These are phyloP conservation scores for Nigrospora oryzae DNA, from an alignment of 2,329 filamentous ascomycete genomes.

Conservation along the genomic window DNA sequence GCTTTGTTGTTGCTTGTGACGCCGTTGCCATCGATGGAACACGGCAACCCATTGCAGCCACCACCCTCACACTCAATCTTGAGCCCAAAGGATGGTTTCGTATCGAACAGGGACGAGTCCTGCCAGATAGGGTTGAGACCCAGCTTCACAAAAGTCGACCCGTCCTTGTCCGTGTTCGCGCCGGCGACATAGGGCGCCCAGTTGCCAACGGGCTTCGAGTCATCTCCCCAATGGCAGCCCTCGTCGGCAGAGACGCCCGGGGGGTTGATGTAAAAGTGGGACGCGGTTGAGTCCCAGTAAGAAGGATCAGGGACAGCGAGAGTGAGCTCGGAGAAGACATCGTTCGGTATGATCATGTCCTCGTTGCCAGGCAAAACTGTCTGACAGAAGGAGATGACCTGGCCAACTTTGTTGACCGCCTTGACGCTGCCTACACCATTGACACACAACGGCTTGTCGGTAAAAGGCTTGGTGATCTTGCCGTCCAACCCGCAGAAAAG, in stretches of 20 bases:
- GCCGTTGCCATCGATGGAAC: conserved; percentile 57
- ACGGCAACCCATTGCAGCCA: conserved; percentile 66
- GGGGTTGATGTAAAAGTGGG: conserved; percentile 74
- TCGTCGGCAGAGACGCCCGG: conserved; percentile 52
- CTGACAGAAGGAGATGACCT: conserved; percentile 64
- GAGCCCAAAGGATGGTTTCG: conserved; percentile 57
- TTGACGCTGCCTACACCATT: conserved; percentile 57
- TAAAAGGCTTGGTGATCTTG: conserved; percentile 60
- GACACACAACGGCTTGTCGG: conserved; percentile 59
- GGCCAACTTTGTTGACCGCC: conserved; percentile 57
- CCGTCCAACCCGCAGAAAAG: conserved; percentile 63
- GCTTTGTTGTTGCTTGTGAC: conserved; percentile 47
- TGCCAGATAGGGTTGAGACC: conserved; percentile 72
- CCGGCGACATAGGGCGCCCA: conserved; percentile 73
- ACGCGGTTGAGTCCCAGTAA: conserved; percentile 67
- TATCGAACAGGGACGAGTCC: conserved; percentile 41
- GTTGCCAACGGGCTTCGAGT: conserved; percentile 57
- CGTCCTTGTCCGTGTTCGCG: conserved; percentile 57
- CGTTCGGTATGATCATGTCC: conserved; percentile 75
- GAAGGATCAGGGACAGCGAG: conserved; percentile 61
- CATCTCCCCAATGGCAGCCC: conserved; percentile 66
- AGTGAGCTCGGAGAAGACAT: conserved; percentile 45
- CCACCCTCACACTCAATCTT: conserved; percentile 60
- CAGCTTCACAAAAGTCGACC: conserved; percentile 66
- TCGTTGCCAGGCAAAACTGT: conserved; percentile 73